These are phyloP conservation scores for Buxus sempervirens DNA, from an alignment of 164 flowering plant species.

Conservation along the genomic window DNA sequence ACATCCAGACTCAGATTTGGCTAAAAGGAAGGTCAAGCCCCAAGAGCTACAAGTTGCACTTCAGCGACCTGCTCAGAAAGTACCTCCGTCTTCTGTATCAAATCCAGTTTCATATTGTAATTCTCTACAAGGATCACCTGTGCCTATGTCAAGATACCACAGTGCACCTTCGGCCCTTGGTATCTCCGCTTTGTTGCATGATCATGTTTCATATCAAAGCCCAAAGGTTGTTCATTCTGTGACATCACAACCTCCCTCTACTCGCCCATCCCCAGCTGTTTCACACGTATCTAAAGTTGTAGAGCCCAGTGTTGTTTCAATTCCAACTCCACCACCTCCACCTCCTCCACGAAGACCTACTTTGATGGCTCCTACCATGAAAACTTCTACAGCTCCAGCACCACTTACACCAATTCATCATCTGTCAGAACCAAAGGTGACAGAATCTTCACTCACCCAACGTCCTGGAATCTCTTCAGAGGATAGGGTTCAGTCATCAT, in stretches of 20 bases:
- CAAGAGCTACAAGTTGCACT: slow-evolving; percentile 40
- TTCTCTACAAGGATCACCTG: slow-evolving; percentile 62
- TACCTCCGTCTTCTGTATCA: slow-evolving; percentile 39
- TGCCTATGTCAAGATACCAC: slow-evolving; percentile 53
- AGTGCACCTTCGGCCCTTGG: slow-evolving; percentile 75
- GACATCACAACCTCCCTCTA: slow-evolving; percentile 13
- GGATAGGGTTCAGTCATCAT: not conserved
- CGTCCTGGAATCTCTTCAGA: slow-evolving; percentile 4
- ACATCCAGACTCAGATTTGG: slow-evolving; percentile 20
- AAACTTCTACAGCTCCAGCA: not conserved
- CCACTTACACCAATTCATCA: slow-evolving; percentile 10
- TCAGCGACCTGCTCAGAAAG: slow-evolving; percentile 41
- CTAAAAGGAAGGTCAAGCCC: slow-evolving; percentile 28
- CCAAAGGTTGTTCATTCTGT: slow-evolving; percentile 15
- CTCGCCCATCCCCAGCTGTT: slow-evolving; percentile 6
- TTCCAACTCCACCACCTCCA: slow-evolving; percentile 29
- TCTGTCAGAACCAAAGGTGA: not conserved
- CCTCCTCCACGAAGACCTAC: slow-evolving; percentile 33
- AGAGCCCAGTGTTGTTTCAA: slow-evolving; percentile 11
- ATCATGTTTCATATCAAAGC: slow-evolving; percentile 23
- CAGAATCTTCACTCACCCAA: not conserved
- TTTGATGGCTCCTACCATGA: not conserved
- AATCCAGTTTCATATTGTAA: slow-evolving; percentile 38
- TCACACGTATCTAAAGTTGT: slow-evolving; percentile 15
- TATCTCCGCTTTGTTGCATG: slow-evolving; percentile 69